Evolutionary conservation across 2,329 filamentous ascomycete genomes (phyloP), one percentile per base, ranked within the genome.

Genomic region (Penicillium sp.): DNA sequence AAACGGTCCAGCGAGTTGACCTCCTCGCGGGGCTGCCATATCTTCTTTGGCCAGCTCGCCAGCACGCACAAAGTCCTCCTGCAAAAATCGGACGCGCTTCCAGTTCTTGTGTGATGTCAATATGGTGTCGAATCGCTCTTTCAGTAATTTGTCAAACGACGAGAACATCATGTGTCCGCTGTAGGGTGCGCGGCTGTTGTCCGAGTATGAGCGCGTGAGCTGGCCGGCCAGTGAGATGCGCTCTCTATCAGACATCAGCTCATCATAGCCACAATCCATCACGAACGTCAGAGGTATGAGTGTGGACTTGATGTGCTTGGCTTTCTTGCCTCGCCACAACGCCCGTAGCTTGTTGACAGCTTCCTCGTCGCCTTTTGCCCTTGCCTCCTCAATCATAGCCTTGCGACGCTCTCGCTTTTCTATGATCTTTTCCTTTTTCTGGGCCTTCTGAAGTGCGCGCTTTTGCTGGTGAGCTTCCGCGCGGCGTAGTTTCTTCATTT

Each of bases 191-290:
- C 78, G 81, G 52, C 79, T 80, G 69, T 96, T 97, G 62, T 95
- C 88, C 19, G 89, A 88, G 70, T 98, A 98, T 51, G 80, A 85
- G 49, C 93, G 77, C 8, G 88, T 95, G 54, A 98, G 77, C 69
- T 98, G 93, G 50, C 83, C 81, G 1, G 81, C 81, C 12, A 98
- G 77, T 4, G 88, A 95, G 48, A 90, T 83, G 28, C 87, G 75
- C 70, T 98, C 93, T 59, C 86, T 85, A 33, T 91, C 86, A 44
- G 77, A 77, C 93, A 98, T 98, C 63, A 90, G 79, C 37, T 86
- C 76, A 67, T 98, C 90, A 66, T 94, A 98, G 57, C 87, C 83
- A 70, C 91, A 97, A 72, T 98, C 93, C 55, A 98, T 74, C 52
- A 98, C 76, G 57, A 98, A 74, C 0, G 87, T 81, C 21, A 97